Evolutionary conservation across 2,329 filamentous ascomycete genomes (phyloP), one percentile per base, ranked within the genome.

Genomic region (Clarireedia hainanense): DNA sequence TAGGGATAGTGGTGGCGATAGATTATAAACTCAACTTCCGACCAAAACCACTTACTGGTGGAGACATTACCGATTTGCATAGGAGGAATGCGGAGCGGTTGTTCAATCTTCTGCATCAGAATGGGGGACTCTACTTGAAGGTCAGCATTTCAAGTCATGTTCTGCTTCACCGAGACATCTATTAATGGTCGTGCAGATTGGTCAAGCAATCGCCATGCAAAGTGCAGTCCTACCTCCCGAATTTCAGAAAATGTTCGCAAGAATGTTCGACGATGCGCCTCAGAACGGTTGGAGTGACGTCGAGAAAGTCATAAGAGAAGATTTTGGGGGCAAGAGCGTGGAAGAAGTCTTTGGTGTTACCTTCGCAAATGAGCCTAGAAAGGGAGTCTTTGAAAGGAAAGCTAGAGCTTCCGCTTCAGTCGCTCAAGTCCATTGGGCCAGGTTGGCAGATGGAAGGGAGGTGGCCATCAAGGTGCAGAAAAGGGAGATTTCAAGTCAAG

Each of bases 1-100:
- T 83, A 2, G 92, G 91, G 6, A 74, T 95, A 10, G 68, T 91
- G 47, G 88, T 95, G 15, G 92, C 91, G 0, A 67, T 91, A 24
- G 94, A 99, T 74, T 97, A 99, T 76, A 97, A 96, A 74, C 76
- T 97, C 71, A 97, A 99, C 73, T 99, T 99, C 72, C 83, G 89
- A 5, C 80, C 88, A 5, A 75, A 90, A 61, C 91, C 92, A 6
- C 80, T 85, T 55, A 80, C 85, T 50, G 89, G 86, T 24, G 82
- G 85, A 50, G 85, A 83, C 20, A 83, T 95, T 42, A 78, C 81
- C 43, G 88, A 90, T 57, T 74, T 97, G 50, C 94, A 99, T 72
- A 75, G 80, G 39, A 85, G 94, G 59, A 95, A 88, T 68, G 94
- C 94, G 0, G 83, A 91, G 73, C 80, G 89, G 26, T 75, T 97